phyloP scores from a whole-genome alignment of 345 rosid genomes.

The Salix arbutifolia region DNA sequence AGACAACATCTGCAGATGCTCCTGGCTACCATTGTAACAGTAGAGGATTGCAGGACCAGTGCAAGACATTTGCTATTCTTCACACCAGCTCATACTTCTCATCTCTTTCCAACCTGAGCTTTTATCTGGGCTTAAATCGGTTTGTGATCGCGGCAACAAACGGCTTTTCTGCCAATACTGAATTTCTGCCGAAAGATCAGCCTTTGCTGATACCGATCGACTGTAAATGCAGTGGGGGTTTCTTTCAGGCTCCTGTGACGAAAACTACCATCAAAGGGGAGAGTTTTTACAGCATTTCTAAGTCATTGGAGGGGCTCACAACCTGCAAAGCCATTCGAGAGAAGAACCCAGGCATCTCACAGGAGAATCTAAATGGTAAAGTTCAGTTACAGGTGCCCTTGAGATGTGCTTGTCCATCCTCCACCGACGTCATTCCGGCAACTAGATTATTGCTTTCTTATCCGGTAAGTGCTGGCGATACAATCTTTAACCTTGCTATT shows the following conservation, averaged over 20 bases:
- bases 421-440: constrained; percentile 23
- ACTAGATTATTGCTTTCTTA: constrained; percentile 51
- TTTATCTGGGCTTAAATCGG: constrained; percentile 47
- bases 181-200: constrained; percentile 46
- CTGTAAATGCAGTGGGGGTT: constrained; percentile 54
- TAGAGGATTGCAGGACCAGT: constrained; percentile 30
- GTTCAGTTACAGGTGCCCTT: constrained; percentile 46
- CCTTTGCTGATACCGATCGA: constrained; percentile 54
- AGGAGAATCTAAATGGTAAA: constrained; percentile 40
- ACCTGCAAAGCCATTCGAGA: constrained; percentile 55
- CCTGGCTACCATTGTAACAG: constrained; percentile 45
- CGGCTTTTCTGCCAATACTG: constrained; percentile 46
- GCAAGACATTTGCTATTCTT: constrained; percentile 57
- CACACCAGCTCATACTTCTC: constrained; percentile 47
- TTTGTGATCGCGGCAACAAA: constrained; percentile 40
- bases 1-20: constrained; percentile 40
- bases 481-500: constrained; percentile 46
- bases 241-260: constrained; percentile 50
- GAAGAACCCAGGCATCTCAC: constrained; percentile 47
- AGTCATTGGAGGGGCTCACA: constrained; percentile 66
- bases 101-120: constrained; percentile 55
- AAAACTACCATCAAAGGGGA: constrained; percentile 55
- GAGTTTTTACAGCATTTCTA: constrained; percentile 53
- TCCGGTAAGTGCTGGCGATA: constrained; percentile 55
- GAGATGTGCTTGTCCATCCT: constrained; percentile 55